Evolutionary conservation across 2,329 filamentous ascomycete genomes (phyloP).

Genomic region (Coniella vitis): DNA sequence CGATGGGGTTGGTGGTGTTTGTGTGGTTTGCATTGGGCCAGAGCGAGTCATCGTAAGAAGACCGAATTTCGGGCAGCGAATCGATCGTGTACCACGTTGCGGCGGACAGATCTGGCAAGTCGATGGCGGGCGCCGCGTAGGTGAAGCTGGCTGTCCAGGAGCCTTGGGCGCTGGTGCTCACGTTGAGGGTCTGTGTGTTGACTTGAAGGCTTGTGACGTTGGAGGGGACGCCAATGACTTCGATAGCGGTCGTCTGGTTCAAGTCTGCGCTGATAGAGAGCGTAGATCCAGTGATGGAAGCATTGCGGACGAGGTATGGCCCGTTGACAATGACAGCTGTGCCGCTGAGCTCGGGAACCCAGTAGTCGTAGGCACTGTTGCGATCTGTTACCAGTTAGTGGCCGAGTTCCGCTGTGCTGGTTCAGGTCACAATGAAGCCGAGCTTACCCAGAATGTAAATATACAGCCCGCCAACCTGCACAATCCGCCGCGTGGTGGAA

Average conservation of each 20-base stretch:
- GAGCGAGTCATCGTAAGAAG: conserved; percentile 58
- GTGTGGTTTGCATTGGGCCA: conserved; percentile 57
- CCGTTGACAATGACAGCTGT: conserved; percentile 48
- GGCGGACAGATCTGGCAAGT: conserved; percentile 49
- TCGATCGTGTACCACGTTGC: conserved; percentile 65
- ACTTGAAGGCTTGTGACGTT: conserved; percentile 36
- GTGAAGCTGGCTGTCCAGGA: conserved; percentile 41
- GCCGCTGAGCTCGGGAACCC: conserved; percentile 50
- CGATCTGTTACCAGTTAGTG: conserved; percentile 23
- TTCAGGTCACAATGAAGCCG: background rate
- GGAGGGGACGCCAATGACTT: conserved; percentile 58
- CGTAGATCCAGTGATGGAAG: conserved; percentile 45
- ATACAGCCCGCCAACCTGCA: conserved; percentile 32
- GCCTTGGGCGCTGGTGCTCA: conserved; percentile 40
- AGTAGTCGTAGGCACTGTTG: conserved; percentile 62
- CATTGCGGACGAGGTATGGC: conserved; percentile 57
- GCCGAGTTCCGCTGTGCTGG: background rate
- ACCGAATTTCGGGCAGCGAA: conserved; percentile 60
- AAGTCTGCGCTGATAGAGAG: conserved; percentile 64
- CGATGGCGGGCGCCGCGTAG: conserved; percentile 42
- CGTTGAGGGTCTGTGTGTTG: conserved; percentile 28
- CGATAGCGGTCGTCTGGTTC: conserved; percentile 60
- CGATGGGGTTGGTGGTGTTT: conserved; percentile 56
- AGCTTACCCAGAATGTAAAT: conserved; percentile 41
- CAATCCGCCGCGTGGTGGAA: conserved; percentile 22